Evolutionary conservation across 1,284 basidiomycete genomes (phyloP), one percentile per base, ranked within the genome.

Genomic region (Exobasidium rhododendri): DNA sequence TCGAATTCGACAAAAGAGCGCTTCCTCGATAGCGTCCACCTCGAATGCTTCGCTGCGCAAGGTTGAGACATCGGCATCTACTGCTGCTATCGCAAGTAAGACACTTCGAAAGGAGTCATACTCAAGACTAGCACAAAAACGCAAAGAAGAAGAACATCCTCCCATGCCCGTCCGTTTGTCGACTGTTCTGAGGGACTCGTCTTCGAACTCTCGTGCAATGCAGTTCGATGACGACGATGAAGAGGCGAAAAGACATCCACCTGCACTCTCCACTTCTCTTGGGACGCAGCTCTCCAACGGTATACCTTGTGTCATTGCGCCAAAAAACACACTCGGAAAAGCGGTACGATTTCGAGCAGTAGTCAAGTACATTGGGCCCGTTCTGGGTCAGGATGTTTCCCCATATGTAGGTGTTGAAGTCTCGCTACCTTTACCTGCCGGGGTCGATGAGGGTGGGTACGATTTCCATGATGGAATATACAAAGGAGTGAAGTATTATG

Each of bases 401-500:
- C 10, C 67, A 0, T 73, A 69, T 72, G 62, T 76, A 1, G 74
- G 74, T 1, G 52, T 76, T 10, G 58, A 70, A 49, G 55, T 75
- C 2, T 20, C 65, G 0, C 30, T 65, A 4, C 66, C 70, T 4
- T 45, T 66, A 2, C 58, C 61, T 1, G 14, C 22, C 10, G 56
- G 49, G 17, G n/a, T 66, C 7, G 50, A 58, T 20, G 55, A 40
- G n/a, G 14, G 13, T 17, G 14, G 26, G 13, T 43, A 30, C 32
- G 35, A 47, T 58, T 92, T 91, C 89, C 85, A 90, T 73, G 89
- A 93, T 69, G 92, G 91, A 0, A 84, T 85, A 0, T 88, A 88
- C 85, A 85, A 86, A 28, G 90, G 91, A 0, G 82, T 90, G 14
- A 84, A 86, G 7, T 92, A 92, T 80, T 92, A 92, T 73, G 89